Conservation (phyloP, 306 rosid species). For the Trifolium dubium region DNA sequence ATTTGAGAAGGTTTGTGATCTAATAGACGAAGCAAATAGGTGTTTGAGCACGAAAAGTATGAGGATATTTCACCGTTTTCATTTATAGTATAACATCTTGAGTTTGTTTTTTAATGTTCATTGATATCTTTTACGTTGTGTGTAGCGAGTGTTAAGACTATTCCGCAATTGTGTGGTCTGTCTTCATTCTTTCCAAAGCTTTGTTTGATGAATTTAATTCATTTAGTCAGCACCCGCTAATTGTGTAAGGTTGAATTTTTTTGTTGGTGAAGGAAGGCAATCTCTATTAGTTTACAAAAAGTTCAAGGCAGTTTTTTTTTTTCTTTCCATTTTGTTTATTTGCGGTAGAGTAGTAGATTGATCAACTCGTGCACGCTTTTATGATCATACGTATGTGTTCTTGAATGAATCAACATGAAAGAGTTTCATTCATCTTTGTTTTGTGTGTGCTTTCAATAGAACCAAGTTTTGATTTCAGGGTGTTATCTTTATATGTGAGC, state of each 20-base stretch:
- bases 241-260: not conserved
- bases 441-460: not conserved
- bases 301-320: not conserved
- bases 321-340: not conserved
- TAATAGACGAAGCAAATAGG: slow-evolving; percentile 10
- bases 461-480: not conserved
- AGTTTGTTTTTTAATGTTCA: not conserved
- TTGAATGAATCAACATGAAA: not conserved
- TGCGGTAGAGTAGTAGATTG: not conserved
- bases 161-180: not conserved
- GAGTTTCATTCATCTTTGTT: not conserved
- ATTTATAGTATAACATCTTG: not conserved
- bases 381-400: not conserved
- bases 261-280: not conserved
- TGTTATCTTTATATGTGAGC: not conserved
- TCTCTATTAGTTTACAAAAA: not conserved
- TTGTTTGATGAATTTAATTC: not conserved
- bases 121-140: slow-evolving; percentile 24
- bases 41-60: not conserved
- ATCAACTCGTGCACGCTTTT: not conserved
- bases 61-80: not conserved
- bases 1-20: slow-evolving; percentile 28
- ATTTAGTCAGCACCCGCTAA: not conserved
- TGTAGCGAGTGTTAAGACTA: not conserved
- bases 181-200: not conserved